phyloP scores from a whole-genome alignment of 139 green algal species.

The Chlorella sp. region DNA sequence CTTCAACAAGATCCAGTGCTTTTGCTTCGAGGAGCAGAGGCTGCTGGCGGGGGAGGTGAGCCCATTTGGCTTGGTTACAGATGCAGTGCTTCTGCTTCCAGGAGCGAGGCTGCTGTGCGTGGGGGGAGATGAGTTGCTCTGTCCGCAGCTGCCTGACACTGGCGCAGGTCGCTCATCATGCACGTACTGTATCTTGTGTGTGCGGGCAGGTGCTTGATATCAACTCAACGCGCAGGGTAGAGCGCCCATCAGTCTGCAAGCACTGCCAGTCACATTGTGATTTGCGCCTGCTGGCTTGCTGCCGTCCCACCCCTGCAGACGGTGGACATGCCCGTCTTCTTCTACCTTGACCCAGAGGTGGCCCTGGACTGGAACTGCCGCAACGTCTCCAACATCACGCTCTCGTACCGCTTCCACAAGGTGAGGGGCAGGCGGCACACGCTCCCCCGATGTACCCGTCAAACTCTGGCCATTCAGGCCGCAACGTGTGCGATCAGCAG shows the following conservation, averaged over 20 bases:
- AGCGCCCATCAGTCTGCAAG: not conserved
- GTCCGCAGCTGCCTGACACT: not conserved
- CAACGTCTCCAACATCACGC: constrained; percentile 80
- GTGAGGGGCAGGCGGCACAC: not conserved
- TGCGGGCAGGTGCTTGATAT: too few species aligned
- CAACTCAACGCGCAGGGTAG: too few species aligned
- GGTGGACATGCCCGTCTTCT: constrained; percentile 99
- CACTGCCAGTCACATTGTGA: not conserved
- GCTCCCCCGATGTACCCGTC: not conserved
- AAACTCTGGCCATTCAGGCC: not conserved
- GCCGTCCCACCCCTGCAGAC: constrained; percentile 23
- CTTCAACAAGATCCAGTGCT: constrained; percentile 97
- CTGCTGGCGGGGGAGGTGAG: constrained; percentile 67
- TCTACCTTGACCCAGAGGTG: constrained; percentile 97
- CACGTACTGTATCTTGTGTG: not conserved
- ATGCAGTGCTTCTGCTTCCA: too few species aligned
- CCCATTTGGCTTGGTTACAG: not conserved
- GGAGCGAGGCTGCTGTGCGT: not conserved
- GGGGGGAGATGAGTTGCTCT: not conserved
- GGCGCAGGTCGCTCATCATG: not conserved
- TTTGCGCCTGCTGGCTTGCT: not conserved
- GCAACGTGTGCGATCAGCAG: not conserved
- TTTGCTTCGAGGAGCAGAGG: constrained; percentile 95
- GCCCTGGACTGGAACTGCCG: constrained; percentile 80
- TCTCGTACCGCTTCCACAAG: constrained; percentile 94